phyloP scores from a whole-genome alignment of 805 yeast species.

The Candida broadrunensis region DNA sequence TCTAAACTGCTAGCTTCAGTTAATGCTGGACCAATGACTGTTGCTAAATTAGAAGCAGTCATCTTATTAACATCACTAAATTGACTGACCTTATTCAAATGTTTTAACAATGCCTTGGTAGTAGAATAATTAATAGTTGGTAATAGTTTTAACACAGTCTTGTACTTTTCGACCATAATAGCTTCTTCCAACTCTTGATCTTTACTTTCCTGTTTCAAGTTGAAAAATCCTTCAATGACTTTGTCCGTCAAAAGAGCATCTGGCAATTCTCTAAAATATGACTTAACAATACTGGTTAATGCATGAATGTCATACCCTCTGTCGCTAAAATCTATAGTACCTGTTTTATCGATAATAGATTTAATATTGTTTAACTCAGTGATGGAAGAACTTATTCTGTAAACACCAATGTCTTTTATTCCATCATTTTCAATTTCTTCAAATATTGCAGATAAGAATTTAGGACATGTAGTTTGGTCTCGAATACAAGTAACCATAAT shows the following conservation, averaged over 20 bases:
- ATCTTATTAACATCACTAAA: constrained; percentile 72
- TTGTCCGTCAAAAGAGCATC: constrained; percentile 74
- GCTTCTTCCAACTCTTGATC: constrained; percentile 7
- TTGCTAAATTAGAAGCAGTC: constrained; percentile 87
- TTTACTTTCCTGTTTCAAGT: constrained; percentile 16
- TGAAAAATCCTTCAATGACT: constrained; percentile 57
- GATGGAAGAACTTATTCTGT: constrained; percentile 62
- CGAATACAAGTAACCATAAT: constrained; percentile 70
- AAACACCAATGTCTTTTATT: constrained; percentile 84
- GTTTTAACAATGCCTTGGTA: constrained; percentile 63
- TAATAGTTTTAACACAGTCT: constrained; percentile 36
- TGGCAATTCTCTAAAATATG: constrained; percentile 81
- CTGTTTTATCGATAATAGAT: constrained; percentile 43
- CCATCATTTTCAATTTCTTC: constrained; percentile 84
- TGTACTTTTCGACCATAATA: constrained; percentile 15
- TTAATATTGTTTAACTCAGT: constrained; percentile 44
- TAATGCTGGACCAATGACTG: constrained; percentile 72
- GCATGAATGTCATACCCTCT: constrained; percentile 72
- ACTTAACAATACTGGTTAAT: constrained; percentile 82
- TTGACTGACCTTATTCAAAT: constrained; percentile 65
- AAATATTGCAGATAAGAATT: constrained; percentile 61
- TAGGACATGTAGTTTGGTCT: constrained; percentile 62
- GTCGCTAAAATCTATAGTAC: constrained; percentile 50
- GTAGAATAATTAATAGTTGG: constrained; percentile 70
- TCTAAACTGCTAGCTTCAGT: constrained; percentile 54